Base-by-base conservation (phyloP, 2,329 filamentous ascomycete genomes). In the Stenocarpella maydis region DNA sequence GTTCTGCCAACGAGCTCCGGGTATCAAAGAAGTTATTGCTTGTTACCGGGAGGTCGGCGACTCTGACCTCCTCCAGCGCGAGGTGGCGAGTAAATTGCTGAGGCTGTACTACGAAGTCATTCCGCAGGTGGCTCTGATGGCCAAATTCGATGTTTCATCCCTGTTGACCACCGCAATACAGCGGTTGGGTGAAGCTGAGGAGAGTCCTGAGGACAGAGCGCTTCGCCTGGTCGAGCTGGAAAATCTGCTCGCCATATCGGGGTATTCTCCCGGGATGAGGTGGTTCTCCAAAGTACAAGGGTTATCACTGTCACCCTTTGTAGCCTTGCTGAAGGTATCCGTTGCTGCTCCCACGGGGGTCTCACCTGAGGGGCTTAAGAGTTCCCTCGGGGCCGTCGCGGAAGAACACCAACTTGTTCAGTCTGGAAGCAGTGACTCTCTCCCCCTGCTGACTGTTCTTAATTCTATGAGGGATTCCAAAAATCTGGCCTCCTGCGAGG, bases 91-190 rank as follows among this genome's bases (percentile, higher is more conserved):
- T 69, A 91, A 92, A 73, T 82, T 98, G 24, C 80, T 99, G 47
- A 87, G 90, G 19, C 85, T 95, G n/a, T 98, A 97, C 80, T 97
- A 97, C 77, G 90, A 95, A 76, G 85, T 92, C 3, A 86, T 94
- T 10, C 95, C 96, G 2, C 90, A 93, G 70, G 84, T 93, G 28
- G 94, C 94, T 1, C 84, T 97, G 17, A 90, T 91, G 72, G 92
- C 94, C 74, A 96, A 92, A 73, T 96, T 98, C 75, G 96, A 98
- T 76, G 91, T 97, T 4, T 96, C 95, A 0, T 83, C 91, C 0
- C 86, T 92, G 24, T 85, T 99, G 19, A 89, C 91, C 9, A 87
- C 89, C 69, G 87, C 90, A 1, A 82, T 98, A 54, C 84, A 87
- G 68, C 85, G 85, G 39, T 79, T 93, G 12, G 88, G 83, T 3